Base-by-base conservation (phyloP, 148 eudicot genomes). In the Rhododendron williamsianum region DNA sequence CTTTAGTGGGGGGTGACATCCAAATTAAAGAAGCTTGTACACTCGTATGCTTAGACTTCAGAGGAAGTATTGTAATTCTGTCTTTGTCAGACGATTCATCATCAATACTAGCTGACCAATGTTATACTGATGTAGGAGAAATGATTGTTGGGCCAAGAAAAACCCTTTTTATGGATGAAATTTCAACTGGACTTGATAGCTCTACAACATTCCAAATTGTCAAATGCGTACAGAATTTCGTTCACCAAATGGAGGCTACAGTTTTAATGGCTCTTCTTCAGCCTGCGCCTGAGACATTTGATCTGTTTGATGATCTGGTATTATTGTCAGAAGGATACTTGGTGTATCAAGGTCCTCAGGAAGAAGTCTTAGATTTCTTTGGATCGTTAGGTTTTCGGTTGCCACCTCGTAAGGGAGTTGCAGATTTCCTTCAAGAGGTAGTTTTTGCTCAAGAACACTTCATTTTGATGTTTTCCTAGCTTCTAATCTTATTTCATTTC, bases 401-500 rank as follows among this genome's bases (percentile, higher is more conserved):
- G 82, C 99, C 97, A 65, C 91, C 92, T 82, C 94, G 97, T 33
- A 96, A 96, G 90, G 94, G 94, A 51, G 89, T 93, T 83, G 98
- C 99, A 81, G 97, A 96, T 88, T 96, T 96, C 86, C 92, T 96
- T 78, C 98, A 96, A 84, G 99, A 96, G 97, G 99, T 96, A 86
- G 6, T n/a, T 23, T 58, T 19, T 23, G 0, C 33, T 23, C 33
- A 33, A 73, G 27, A 45, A 41, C 43, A 58, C 18, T 83, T 63
- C 69, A 15, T 21, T 65, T 41, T 41, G 1, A 43, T 25, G 49
- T 18, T 36, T 13, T 52, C 36, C 21, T 16, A 81, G 80, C 76
- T 77, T 71, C 82, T 84, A 43, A 83, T 9, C 23, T 27, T 81
- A 45, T 43, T 80, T 48, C 35, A 60, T 82, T 38, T 89, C 21